Percentiles rank a stretch among this genome's conserved stretches.
These are phyloP conservation scores for Dryadomyces quercus-mongolicae DNA, from an alignment of 2,329 filamentous ascomycete species.

Conservation along the genomic window DNA sequence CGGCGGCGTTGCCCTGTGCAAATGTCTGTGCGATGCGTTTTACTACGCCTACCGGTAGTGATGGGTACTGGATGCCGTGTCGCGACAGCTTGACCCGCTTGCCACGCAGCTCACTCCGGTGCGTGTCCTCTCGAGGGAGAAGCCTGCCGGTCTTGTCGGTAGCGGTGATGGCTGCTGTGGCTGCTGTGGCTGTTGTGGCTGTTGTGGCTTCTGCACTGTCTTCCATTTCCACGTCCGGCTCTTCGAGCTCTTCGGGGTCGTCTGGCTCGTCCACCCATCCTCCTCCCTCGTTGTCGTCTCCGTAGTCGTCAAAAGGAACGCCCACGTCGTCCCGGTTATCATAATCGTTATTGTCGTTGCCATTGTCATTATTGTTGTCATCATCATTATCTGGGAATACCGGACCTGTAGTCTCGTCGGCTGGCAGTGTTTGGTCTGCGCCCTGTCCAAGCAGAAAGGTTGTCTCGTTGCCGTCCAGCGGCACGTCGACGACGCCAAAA, in stretches of 20 bases:
- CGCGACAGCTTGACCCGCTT: slow-evolving; percentile 48
- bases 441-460: slow-evolving; percentile 25
- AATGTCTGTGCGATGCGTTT: slow-evolving; percentile 64
- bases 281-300: too few relatives aligned
- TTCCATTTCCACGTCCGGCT: neutral
- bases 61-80: slow-evolving; percentile 64
- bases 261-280: neutral
- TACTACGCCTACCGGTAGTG: slow-evolving; percentile 59
- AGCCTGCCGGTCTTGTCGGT: too few relatives aligned
- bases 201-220: too few relatives aligned
- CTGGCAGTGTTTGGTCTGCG: neutral
- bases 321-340: neutral
- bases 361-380: too few relatives aligned
- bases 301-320: too few relatives aligned
- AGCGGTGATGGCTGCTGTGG: neutral
- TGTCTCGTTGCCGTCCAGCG: slow-evolving; percentile 34
- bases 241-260: neutral
- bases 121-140: neutral
- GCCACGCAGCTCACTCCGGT: neutral
- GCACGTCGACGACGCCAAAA: slow-evolving; percentile 34
- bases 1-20: slow-evolving; percentile 50
- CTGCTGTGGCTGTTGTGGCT: neutral
- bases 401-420: neutral
- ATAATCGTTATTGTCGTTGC: slow-evolving; percentile 2
- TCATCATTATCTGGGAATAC: neutral